These are phyloP conservation scores for Lactarius pseudohatsudake DNA, from an alignment of 768 basidiomycete species.

Conservation along the genomic window DNA sequence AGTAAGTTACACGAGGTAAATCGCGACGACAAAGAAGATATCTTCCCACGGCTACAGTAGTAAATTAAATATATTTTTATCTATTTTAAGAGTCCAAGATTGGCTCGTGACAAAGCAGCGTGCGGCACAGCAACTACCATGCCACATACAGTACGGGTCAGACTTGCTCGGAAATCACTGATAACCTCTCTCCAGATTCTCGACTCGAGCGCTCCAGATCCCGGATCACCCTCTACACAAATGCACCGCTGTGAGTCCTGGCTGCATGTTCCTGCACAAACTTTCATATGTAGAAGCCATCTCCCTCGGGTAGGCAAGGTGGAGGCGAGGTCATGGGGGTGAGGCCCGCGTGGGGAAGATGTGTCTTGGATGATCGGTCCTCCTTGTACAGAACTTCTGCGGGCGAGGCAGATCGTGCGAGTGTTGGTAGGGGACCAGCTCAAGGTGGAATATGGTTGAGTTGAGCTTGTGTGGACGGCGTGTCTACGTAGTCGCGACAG, in stretches of 20 bases:
- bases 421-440: constrained; percentile 38
- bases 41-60: neutral
- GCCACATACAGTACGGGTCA: too few relatives aligned
- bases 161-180: constrained; percentile 40
- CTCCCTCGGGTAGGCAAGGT: constrained; percentile 39
- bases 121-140: too few relatives aligned
- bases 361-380: too few relatives aligned
- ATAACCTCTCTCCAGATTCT: constrained; percentile 65
- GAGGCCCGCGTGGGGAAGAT: too few relatives aligned
- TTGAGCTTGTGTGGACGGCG: constrained; percentile 59
- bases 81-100: too few relatives aligned
- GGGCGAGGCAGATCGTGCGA: too few relatives aligned
- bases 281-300: constrained; percentile 62
- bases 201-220: constrained; percentile 58
- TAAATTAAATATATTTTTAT: too few relatives aligned
- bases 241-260: constrained; percentile 43
- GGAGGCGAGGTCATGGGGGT: too few relatives aligned
- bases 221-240: constrained; percentile 79
- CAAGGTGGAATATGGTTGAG: constrained; percentile 78
- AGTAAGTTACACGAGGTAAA: too few relatives aligned
- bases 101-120: too few relatives aligned
- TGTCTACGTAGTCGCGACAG: constrained; percentile 43
- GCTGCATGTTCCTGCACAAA: constrained; percentile 55
- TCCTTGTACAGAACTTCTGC: constrained; percentile 18
- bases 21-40: neutral